Percentiles rank a stretch among this genome's conserved stretches.
Evolutionary conservation across 176 grass and related monocot genomes (phyloP).

Genomic region (Lolium multiflorum): DNA sequence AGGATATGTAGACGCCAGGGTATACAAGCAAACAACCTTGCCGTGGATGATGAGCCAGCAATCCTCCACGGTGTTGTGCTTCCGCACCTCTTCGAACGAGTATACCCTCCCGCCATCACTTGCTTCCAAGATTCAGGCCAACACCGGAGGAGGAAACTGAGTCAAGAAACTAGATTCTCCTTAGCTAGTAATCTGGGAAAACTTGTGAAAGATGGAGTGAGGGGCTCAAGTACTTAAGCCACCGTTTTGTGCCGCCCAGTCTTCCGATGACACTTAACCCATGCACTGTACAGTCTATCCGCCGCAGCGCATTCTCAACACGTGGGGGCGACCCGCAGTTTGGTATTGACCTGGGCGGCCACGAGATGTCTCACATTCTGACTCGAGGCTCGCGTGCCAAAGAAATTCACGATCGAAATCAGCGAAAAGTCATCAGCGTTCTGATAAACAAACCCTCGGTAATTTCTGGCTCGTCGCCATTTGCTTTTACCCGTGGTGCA

Average conservation of each 20-base stretch:
- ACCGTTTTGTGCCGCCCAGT: too few species aligned
- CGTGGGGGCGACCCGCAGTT: not conserved
- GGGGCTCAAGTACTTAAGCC: not conserved
- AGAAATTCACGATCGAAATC: not conserved
- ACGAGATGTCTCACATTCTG: too few species aligned
- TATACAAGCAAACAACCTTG: slow-evolving; percentile 48
- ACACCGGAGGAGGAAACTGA: too few species aligned
- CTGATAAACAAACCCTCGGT: not conserved
- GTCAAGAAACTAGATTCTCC: too few species aligned
- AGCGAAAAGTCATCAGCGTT: not conserved
- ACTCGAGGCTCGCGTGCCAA: not conserved
- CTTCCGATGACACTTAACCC: too few species aligned
- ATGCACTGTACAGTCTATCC: too few species aligned
- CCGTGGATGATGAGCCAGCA: slow-evolving; percentile 87
- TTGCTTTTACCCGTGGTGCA: not conserved
- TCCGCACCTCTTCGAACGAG: slow-evolving; percentile 66
- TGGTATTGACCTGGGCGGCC: slow-evolving; percentile 27
- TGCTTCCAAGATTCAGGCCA: not conserved
- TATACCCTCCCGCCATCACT: slow-evolving; percentile 60
- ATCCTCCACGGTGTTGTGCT: slow-evolving; percentile 65
- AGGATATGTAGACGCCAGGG: not conserved
- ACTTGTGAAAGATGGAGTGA: too few species aligned
- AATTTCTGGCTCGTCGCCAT: not conserved
- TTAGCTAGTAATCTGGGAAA: too few species aligned
- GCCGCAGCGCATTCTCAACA: not conserved